Evolutionary conservation across 306 rosid genomes (phyloP), one percentile per base, ranked within the genome.

Genomic region (Glycyrrhiza uralensis): DNA sequence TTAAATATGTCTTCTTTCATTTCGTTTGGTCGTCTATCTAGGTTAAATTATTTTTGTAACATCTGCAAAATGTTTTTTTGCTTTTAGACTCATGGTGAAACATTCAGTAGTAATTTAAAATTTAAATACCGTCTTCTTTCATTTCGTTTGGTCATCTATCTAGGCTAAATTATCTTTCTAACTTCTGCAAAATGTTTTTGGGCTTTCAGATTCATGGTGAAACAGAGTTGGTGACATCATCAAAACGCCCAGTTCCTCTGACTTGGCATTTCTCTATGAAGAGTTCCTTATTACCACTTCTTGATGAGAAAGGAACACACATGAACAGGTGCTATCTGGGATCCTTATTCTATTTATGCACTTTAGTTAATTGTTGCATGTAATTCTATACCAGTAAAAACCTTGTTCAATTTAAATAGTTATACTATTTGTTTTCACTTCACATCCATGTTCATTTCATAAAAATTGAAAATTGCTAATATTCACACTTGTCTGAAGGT

Each of bases 251-350:
- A 69, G 96, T 94, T 77, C 98, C 98, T 7, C 77, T 91, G 82
- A 89, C 94, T 44, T 89, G 98, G 97, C 96, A 89, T 83, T 94
- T 94, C 81, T 91, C 98, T 49, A 70, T 83, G 61, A 94, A 87
- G 86, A 75, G 79, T 58, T 82, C 88, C 62, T 75, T 94, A 72
- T 81, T 87, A 39, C 91, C 97, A 38, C 97, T 94, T 73, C 97
- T 94, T 23, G 90, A 94, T 38, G 87, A 91, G 78, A 84, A 87
- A 33, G 98, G 92, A 79, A 79, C 89, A 6, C 84, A 66, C 46
- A 87, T 94, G 95, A 94, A 94, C 85, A 89, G 93, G 98, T 91
- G 72, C 56, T 24, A 19, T 66, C 66, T 51, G 3, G 20, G 74
- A 71, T 28, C 72, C 58, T 28, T n/a, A 17, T 42, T 47, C 51